phyloP scores from a whole-genome alignment of 2,329 filamentous ascomycete genomes.

The Hymenoscyphus occultus region DNA sequence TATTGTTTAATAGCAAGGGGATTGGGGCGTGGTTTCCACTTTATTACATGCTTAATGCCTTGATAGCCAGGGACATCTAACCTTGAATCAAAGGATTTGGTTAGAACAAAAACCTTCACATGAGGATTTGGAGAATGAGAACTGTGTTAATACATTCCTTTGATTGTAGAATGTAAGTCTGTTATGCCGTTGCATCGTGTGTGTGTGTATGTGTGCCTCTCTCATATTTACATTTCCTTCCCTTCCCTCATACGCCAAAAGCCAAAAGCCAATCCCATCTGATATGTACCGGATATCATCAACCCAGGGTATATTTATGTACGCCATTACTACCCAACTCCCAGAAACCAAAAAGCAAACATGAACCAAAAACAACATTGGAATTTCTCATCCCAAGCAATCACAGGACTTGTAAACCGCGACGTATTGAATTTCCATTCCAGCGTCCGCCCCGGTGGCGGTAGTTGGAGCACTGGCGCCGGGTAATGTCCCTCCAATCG shows the following conservation, averaged over 20 bases:
- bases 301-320: conserved; percentile 2
- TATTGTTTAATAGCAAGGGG: background rate
- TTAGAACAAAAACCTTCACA: too few relatives aligned
- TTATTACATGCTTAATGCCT: background rate
- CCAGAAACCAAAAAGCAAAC: background rate
- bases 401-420: conserved; percentile 20
- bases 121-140: background rate
- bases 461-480: conserved; percentile 18
- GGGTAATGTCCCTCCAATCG: conserved; percentile 25
- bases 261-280: background rate
- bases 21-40: background rate
- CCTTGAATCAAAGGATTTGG: too few relatives aligned
- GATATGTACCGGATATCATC: conserved; percentile 4
- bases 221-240: background rate
- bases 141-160: background rate
- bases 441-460: conserved; percentile 17
- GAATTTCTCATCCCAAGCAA: background rate
- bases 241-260: background rate
- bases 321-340: conserved; percentile 2
- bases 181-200: background rate
- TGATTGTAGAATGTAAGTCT: background rate
- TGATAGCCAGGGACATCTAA: background rate
- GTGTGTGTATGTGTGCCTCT: background rate
- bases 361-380: background rate
- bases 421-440: conserved; percentile 29